These are phyloP conservation scores for Neopestalotiopsis sp. DNA, from an alignment of 2,329 filamentous ascomycete species.

Conservation along the genomic window DNA sequence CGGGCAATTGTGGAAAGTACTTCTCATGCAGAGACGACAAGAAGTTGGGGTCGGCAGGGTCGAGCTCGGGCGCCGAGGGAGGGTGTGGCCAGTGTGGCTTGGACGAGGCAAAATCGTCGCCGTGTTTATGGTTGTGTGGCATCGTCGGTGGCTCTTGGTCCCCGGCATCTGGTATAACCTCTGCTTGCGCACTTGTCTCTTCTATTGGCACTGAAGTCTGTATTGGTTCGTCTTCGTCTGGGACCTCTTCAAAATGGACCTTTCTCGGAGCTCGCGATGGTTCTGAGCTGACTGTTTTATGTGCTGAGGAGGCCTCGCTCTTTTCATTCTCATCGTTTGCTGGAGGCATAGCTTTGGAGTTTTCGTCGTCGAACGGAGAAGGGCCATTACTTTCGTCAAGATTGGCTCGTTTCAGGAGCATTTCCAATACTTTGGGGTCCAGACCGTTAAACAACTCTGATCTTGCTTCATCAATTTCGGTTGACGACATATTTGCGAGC, in stretches of 20 bases:
- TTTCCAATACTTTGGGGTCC: slow-evolving; percentile 76
- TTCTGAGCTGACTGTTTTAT: not conserved
- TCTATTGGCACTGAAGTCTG: slow-evolving; percentile 35
- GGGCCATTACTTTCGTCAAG: slow-evolving; percentile 65
- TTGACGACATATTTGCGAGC: slow-evolving; percentile 77
- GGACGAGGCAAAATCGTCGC: slow-evolving; percentile 36
- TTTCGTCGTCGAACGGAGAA: slow-evolving; percentile 47
- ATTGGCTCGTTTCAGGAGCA: slow-evolving; percentile 76
- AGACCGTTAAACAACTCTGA: slow-evolving; percentile 80
- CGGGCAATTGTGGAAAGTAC: slow-evolving; percentile 88
- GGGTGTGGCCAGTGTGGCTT: slow-evolving; percentile 66
- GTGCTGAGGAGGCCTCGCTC: slow-evolving; percentile 17
- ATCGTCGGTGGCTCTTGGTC: slow-evolving; percentile 25
- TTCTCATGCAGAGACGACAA: slow-evolving; percentile 84
- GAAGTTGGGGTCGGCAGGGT: slow-evolving; percentile 83
- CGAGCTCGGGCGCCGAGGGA: slow-evolving; percentile 69
- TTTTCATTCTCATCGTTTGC: slow-evolving; percentile 32
- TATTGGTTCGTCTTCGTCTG: slow-evolving; percentile 17
- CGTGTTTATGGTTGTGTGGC: slow-evolving; percentile 33
- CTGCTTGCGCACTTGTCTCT: slow-evolving; percentile 28
- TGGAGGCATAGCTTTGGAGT: slow-evolving; percentile 8
- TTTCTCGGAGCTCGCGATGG: slow-evolving; percentile 12
- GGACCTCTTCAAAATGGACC: slow-evolving; percentile 11
- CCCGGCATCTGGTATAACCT: slow-evolving; percentile 36
- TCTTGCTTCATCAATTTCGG: slow-evolving; percentile 81